A percentile compares a stretch with the other conserved stretches of the same genome.
phyloP scores from a whole-genome alignment of 2,329 filamentous ascomycete species.

The Bipolaris victoriae region DNA sequence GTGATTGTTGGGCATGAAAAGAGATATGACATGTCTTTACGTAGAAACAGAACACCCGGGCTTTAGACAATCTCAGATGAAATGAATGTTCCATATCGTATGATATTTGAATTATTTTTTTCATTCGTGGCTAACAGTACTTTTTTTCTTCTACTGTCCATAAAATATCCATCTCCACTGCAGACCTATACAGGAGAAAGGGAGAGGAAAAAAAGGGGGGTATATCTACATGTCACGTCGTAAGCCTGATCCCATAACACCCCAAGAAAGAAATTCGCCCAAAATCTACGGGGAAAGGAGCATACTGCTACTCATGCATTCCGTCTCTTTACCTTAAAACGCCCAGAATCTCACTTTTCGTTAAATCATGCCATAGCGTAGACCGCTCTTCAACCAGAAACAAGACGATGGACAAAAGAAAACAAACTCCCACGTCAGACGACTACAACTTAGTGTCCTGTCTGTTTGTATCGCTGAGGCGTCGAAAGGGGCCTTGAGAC shows the following conservation, averaged over 20 bases:
- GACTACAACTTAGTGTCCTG: conserved; percentile 47
- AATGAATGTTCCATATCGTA: too few species aligned
- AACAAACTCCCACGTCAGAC: not conserved
- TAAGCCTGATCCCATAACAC: not conserved
- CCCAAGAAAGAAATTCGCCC: not conserved
- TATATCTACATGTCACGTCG: conserved; percentile 5
- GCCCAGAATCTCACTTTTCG: conserved; percentile 23
- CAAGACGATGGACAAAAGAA: not conserved
- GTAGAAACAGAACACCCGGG: too few species aligned
- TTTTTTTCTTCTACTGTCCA: not conserved
- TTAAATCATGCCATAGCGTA: conserved; percentile 21
- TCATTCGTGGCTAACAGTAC: not conserved
- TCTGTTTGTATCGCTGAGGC: conserved; percentile 46
- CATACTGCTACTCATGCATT: not conserved
- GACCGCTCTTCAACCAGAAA: conserved; percentile 11
- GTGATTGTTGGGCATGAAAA: too few species aligned
- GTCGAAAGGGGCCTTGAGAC: conserved; percentile 36
- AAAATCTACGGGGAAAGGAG: not conserved
- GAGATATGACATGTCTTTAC: too few species aligned
- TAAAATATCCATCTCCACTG: not conserved
- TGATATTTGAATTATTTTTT: not conserved
- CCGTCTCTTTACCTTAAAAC: not conserved
- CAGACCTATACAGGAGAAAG: not conserved
- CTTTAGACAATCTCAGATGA: too few species aligned
- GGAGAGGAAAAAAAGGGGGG: conserved; percentile 7